Conservation (phyloP, 768 basidiomycete species). For the Chalciporus piperatus region DNA sequence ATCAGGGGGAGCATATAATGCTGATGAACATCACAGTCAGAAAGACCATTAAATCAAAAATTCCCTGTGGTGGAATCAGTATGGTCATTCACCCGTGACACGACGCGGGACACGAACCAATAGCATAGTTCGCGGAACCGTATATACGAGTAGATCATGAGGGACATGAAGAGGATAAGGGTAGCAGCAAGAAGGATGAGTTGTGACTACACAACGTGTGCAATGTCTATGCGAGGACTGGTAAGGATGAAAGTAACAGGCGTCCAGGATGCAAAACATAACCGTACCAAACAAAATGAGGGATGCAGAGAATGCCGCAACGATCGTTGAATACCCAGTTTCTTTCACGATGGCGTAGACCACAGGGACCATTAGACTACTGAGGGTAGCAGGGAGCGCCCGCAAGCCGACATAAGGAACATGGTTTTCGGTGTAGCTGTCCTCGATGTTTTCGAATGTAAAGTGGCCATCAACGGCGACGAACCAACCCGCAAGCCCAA, state of each 20-base stretch:
- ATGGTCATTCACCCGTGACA: neutral
- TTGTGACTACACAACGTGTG: constrained; percentile 93
- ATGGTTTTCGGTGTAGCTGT: constrained; percentile 80
- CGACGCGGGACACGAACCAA: constrained; percentile 44
- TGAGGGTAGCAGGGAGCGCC: constrained; percentile 86
- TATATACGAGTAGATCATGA: constrained; percentile 90
- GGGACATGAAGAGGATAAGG: constrained; percentile 91
- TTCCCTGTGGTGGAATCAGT: constrained; percentile 49
- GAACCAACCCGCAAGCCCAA: constrained; percentile 93
- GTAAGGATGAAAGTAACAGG: neutral
- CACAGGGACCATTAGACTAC: constrained; percentile 85
- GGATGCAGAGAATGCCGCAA: constrained; percentile 85
- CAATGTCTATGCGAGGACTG: constrained; percentile 66
- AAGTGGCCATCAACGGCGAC: constrained; percentile 95
- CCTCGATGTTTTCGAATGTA: constrained; percentile 92
- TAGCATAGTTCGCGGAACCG: constrained; percentile 95
- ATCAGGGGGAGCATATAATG: too few species aligned
- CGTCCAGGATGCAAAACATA: neutral
- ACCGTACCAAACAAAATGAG: constrained; percentile 84
- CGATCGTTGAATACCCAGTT: constrained; percentile 89
- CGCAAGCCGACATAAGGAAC: constrained; percentile 96
- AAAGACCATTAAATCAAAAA: constrained; percentile 81
- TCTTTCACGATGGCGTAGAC: constrained; percentile 98
- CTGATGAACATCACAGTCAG: too few species aligned
- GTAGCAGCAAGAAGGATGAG: constrained; percentile 94